Evolutionary conservation across 2,329 filamentous ascomycete genomes (phyloP).

Genomic region (Colletotrichum sp.): DNA sequence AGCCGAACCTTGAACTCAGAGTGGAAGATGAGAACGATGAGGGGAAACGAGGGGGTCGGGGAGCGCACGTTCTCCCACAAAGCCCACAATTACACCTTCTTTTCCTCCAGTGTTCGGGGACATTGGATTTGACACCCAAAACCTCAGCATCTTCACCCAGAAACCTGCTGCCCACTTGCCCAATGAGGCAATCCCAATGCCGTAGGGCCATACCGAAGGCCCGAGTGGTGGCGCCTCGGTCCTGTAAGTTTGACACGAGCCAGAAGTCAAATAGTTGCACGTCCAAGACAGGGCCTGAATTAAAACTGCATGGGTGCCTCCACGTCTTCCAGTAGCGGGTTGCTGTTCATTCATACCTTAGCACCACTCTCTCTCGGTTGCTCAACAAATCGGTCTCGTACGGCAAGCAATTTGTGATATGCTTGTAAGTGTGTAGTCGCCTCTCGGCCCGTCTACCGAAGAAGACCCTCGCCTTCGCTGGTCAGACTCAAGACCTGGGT

Average conservation of each 20-base stretch:
- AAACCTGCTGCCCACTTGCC: background rate
- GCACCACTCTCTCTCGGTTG: background rate
- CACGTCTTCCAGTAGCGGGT: fast-evolving
- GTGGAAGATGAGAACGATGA: background rate
- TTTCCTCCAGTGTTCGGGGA: background rate
- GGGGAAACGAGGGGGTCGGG: background rate
- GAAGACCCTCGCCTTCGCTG: background rate
- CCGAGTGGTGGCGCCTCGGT: slow-evolving; percentile 9
- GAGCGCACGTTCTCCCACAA: slow-evolving; percentile 4
- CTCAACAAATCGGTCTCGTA: background rate
- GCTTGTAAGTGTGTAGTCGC: background rate
- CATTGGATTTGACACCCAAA: background rate
- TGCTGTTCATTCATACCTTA: background rate
- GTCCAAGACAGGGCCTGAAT: background rate
- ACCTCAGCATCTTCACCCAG: background rate
- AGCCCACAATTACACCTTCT: background rate
- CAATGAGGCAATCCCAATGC: background rate
- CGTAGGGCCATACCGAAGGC: background rate
- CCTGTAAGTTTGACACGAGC: slow-evolving; percentile 9
- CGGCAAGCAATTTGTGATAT: background rate
- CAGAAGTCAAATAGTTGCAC: slow-evolving; percentile 2
- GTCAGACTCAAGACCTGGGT: background rate
- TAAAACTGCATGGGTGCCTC: slow-evolving; percentile 19
- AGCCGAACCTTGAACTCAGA: background rate
- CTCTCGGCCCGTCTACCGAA: slow-evolving; percentile 1